Base-by-base conservation (phyloP, 73 alveolate genomes). In the Paramecium octaurelia region DNA sequence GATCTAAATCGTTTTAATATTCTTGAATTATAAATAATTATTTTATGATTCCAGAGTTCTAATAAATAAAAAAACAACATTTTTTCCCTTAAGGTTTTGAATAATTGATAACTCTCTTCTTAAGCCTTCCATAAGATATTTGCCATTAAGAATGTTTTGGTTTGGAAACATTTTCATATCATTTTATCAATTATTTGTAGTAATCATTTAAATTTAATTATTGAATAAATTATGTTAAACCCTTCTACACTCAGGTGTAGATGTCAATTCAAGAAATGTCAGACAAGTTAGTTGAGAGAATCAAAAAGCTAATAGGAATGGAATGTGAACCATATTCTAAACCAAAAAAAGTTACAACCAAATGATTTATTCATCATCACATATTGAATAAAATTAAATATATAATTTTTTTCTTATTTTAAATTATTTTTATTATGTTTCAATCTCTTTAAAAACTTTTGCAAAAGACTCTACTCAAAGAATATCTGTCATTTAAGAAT, bases 91-190 rank as follows among this genome's bases (percentile, higher is more conserved):
- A 6, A 89, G 31, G 38, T 89, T 89, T 34, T 89, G 31, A 92
- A 89, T 89, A 0, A 89, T 59, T 44, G 86, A 70, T 44, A 89
- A 70, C 48, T 89, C 94, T 29, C 88, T 24, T 68, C 57, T 58
- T 9, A 89, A 73, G 2, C 92, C 94, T 23, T 89, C 88, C 94
- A 89, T 89, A 24, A 89, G 54, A 89, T 89, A 89, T 70, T 89
- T 43, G 21, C 71, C 92, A 2, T 48, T n/a, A 1, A 31, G 35
- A 7, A 89, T 89, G n/a, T 42, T 71, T 14, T 68, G n/a, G 16
- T 83, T 89, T 23, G 86, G 86, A 14, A 89, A 50, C 94, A 89
- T 89, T 44, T 89, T 89, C 0, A 89, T 89, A 21, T 92, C 94
- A 27, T 71, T 86, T 38, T 35, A 27, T 31, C 35, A 27, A 29